Evolutionary conservation across 768 basidiomycete genomes (phyloP), one percentile per base, ranked within the genome.

Genomic region (Pluteus cervinus): DNA sequence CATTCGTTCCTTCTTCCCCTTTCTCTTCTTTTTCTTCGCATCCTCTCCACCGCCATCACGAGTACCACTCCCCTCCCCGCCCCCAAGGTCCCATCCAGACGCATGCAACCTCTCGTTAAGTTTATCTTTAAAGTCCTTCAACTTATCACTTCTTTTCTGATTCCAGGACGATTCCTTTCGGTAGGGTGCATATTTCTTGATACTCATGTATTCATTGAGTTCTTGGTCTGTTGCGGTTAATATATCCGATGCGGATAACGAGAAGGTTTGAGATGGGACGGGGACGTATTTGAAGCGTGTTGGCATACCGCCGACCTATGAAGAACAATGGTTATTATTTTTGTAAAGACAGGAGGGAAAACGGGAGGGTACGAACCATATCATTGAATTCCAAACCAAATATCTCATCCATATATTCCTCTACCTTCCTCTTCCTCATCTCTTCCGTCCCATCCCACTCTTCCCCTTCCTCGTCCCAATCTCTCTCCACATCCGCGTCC

Each of bases 371-470:
- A 68, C 81, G 51, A 43, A 92, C 93, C 68, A 97, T 76, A 51
- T 94, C 93, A 57, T 97, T 97, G 65, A 97, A 94, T 43, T 97
- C 94, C 12, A 98, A 69, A 24, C 71, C 81, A 55, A 92, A 84
- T 28, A 98, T 68, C 56, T 91, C 87, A 43, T 91, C 85, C 85
- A 97, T 86, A 51, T 93, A 89, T 52, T 88, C 71, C 37, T 93
- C 79, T 41, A 92, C 57, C 50, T 83, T 83, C 35, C 71, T 67
- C 58, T 91, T 90, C 37, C 87, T 74, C 76, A 87, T 88, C 52
- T 86, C 87, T 52, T 93, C 87, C n/a, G 86, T 89, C 1, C 86
- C 86, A 48, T 81, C 80, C 81, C 86, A 87, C 44, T 86, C 85
- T 14, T 78, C 79, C 4, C 73, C 76, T 24, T 75, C 67, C 8